A percentile compares a stretch with the other conserved stretches of the same genome.
phyloP scores from a whole-genome alignment of 306 rosid genomes.

The Lupinus albus region DNA sequence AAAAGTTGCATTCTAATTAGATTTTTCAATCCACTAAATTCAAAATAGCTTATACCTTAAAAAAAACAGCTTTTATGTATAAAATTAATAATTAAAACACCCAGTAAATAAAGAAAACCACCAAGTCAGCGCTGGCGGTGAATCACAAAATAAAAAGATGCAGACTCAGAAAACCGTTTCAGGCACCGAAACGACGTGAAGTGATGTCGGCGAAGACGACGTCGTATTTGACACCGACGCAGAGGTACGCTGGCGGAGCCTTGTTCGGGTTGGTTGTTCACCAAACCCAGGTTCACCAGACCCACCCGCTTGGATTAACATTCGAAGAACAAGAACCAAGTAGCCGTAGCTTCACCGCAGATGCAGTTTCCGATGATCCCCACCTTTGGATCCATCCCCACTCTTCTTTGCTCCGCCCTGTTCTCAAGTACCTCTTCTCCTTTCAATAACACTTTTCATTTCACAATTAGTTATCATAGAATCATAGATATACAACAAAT shows the following conservation, averaged over 20 bases:
- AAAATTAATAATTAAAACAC: no score
- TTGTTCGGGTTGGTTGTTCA: conserved; percentile 66
- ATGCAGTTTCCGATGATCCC: conserved; percentile 63
- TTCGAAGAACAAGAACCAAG: conserved; percentile 39
- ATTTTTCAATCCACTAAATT: no score
- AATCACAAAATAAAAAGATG: no score
- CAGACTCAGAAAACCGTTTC: background rate
- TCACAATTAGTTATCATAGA: background rate
- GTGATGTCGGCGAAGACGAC: conserved; percentile 38
- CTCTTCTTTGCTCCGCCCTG: conserved; percentile 67
- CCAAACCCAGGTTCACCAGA: conserved; percentile 76
- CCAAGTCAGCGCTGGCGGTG: background rate
- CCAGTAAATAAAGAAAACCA: background rate
- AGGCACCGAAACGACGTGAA: background rate
- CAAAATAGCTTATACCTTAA: no score
- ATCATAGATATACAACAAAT: background rate
- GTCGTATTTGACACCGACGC: conserved; percentile 68
- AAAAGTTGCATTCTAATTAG: no score
- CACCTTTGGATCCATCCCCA: conserved; percentile 66
- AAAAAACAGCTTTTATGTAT: no score
- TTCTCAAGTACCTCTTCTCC: conserved; percentile 53
- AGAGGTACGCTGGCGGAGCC: conserved; percentile 76
- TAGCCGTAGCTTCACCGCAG: conserved; percentile 35
- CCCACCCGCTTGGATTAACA: conserved; percentile 51
- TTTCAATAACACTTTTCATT: background rate